phyloP scores from a whole-genome alignment of 306 rosid species.

The Lathyrus aphaca region DNA sequence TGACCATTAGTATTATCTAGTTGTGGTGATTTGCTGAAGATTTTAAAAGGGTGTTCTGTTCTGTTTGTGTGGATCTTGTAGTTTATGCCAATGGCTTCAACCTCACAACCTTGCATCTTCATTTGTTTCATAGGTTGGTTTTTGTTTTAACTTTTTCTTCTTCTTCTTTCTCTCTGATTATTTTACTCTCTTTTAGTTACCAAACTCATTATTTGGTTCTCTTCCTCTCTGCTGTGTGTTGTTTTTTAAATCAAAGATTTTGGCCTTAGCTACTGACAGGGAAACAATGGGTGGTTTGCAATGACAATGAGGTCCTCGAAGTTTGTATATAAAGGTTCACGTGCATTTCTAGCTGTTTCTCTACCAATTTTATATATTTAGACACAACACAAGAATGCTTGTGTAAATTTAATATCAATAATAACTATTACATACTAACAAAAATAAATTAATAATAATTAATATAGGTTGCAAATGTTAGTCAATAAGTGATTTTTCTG shows the following conservation, averaged over 20 bases:
- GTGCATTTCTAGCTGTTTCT: conserved; percentile 47
- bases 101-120: conserved; percentile 83
- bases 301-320: conserved; percentile 53
- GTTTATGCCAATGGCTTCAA: conserved; percentile 74
- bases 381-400: conserved; percentile 20
- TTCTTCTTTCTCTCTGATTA: conserved; percentile 22
- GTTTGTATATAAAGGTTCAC: conserved; percentile 51
- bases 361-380: conserved; percentile 22
- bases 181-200: conserved; percentile 39
- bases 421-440: neutral
- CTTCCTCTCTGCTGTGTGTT: conserved; percentile 34
- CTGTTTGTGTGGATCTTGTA: conserved; percentile 61
- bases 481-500: conserved; percentile 38
- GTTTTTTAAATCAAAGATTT: conserved; percentile 36
- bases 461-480: neutral
- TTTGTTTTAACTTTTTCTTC: neutral
- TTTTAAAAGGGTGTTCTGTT: conserved; percentile 52
- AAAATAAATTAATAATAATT: neutral
- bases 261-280: conserved; percentile 42
- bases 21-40: conserved; percentile 48
- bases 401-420: conserved; percentile 16
- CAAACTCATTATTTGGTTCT: conserved; percentile 42
- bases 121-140: conserved; percentile 51
- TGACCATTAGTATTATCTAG: conserved; percentile 29
- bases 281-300: conserved; percentile 46